Percentiles rank a stretch among this genome's conserved stretches.
Conservation (phyloP, 768 basidiomycete species). For the Exidia glandulosa region DNA sequence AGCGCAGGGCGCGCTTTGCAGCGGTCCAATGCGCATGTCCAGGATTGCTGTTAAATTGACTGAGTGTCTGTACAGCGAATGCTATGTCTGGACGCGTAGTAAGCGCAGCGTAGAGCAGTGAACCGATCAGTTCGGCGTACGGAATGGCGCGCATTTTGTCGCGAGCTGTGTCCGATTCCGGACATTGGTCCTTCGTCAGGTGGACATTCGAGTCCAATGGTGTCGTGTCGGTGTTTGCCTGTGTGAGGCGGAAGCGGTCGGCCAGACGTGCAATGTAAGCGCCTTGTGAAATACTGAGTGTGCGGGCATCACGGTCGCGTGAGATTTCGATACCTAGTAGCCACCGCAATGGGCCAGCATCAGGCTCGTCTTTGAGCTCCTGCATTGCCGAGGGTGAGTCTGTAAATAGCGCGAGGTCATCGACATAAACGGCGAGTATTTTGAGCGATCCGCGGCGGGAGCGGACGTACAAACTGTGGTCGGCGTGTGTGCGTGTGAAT, state of each 20-base stretch:
- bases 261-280: slow-evolving; percentile 7
- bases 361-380: slow-evolving; percentile 5
- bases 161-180: too few species aligned
- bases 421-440: slow-evolving; percentile 20
- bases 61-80: slow-evolving; percentile 15
- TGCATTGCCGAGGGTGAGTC: not conserved
- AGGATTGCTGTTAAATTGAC: slow-evolving; percentile 14
- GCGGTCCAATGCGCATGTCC: slow-evolving; percentile 16
- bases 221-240: slow-evolving; percentile 2
- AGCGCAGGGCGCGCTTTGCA: slow-evolving; percentile 14
- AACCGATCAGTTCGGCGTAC: slow-evolving; percentile 10
- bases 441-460: not conserved
- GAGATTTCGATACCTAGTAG: slow-evolving; percentile 28
- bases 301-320: slow-evolving; percentile 7
- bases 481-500: slow-evolving; percentile 8
- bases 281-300: slow-evolving; percentile 3
- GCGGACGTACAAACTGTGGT: slow-evolving; percentile 16
- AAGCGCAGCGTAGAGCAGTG: slow-evolving; percentile 21
- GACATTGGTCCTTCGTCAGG: not conserved
- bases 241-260: slow-evolving; percentile 1
- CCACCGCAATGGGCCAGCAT: slow-evolving; percentile 16
- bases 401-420: slow-evolving; percentile 18
- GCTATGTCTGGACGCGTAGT: slow-evolving; percentile 25
- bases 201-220: slow-evolving; percentile 4
- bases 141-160: too few species aligned